These are phyloP conservation scores for Saturnispora dispora DNA, from an alignment of 805 yeast species.

Conservation along the genomic window DNA sequence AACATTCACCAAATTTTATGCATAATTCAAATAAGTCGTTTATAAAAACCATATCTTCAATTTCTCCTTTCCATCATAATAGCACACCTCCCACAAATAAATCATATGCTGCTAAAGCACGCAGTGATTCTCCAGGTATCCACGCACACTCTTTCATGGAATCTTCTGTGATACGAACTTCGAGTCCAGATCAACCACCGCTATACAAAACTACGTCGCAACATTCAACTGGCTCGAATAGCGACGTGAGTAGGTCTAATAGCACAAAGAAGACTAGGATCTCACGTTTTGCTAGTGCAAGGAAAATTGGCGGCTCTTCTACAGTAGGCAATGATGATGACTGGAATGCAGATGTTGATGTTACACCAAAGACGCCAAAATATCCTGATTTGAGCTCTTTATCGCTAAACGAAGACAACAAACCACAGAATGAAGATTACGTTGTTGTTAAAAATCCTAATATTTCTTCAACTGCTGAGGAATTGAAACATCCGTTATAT, in stretches of 20 bases:
- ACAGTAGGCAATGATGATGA: constrained; percentile 10
- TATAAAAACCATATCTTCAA: constrained; percentile 5
- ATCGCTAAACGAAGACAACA: not conserved
- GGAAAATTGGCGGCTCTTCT: not conserved
- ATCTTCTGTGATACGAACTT: constrained; percentile 6
- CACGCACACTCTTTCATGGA: constrained; percentile 11
- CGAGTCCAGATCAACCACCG: constrained; percentile 8
- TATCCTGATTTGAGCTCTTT: constrained; percentile 3
- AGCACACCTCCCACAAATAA: constrained; percentile 5
- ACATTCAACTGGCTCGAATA: constrained; percentile 6
- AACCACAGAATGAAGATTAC: not conserved
- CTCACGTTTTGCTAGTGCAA: not conserved
- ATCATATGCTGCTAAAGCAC: constrained; percentile 9
- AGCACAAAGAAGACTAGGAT: constrained; percentile 7
- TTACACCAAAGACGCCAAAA: not conserved
- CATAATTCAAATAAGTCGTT: constrained; percentile 1
- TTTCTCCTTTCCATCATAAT: constrained; percentile 10
- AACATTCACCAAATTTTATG: not conserved
- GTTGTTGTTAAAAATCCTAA: constrained; percentile 30
- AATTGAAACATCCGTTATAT: constrained; percentile 2
- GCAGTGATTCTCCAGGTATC: constrained; percentile 12
- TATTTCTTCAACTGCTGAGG: constrained; percentile 1
- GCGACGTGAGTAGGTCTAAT: constrained; percentile 3
- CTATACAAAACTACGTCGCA: not conserved
- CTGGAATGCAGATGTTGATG: constrained; percentile 9